A percentile compares a stretch with the other conserved stretches of the same genome.
These are phyloP conservation scores for Fonsecaea erecta DNA, from an alignment of 2,329 filamentous ascomycete species.

Conservation along the genomic window DNA sequence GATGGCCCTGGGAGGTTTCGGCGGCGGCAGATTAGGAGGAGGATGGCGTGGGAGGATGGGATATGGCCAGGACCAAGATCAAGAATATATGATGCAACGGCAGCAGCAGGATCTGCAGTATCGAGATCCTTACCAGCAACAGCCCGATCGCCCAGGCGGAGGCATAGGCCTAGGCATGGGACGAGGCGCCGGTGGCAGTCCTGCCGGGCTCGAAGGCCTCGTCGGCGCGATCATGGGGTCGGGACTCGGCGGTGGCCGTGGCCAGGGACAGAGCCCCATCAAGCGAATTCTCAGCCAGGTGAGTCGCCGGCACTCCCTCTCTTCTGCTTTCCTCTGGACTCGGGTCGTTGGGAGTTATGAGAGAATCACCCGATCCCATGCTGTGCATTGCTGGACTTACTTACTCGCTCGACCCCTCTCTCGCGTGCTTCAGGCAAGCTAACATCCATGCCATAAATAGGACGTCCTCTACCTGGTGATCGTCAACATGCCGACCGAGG, in stretches of 20 bases:
- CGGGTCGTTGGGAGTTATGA: too few species aligned
- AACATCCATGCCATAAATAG: constrained; percentile 11
- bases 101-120: background rate
- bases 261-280: background rate
- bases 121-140: background rate
- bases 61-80: background rate
- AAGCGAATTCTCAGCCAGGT: constrained; percentile 15
- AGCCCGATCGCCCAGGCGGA: background rate
- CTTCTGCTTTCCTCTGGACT: too few species aligned
- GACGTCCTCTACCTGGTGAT: constrained; percentile 23
- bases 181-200: background rate
- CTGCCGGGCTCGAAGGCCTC: constrained; percentile 1
- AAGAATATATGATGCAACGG: background rate
- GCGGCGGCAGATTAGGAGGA: background rate
- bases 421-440: constrained; percentile 15
- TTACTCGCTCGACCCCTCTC: too few species aligned
- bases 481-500: constrained; percentile 19
- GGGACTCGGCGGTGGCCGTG: background rate
- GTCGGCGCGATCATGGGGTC: constrained; percentile 11
- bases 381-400: too few species aligned
- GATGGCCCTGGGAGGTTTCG: background rate
- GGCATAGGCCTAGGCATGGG: background rate
- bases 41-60: background rate
- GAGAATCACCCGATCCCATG: too few species aligned
- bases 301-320: too few species aligned